Evolutionary conservation across 495 filamentous ascomycete species (phyloP).

Genomic region (Bryoglossum gracile): DNA sequence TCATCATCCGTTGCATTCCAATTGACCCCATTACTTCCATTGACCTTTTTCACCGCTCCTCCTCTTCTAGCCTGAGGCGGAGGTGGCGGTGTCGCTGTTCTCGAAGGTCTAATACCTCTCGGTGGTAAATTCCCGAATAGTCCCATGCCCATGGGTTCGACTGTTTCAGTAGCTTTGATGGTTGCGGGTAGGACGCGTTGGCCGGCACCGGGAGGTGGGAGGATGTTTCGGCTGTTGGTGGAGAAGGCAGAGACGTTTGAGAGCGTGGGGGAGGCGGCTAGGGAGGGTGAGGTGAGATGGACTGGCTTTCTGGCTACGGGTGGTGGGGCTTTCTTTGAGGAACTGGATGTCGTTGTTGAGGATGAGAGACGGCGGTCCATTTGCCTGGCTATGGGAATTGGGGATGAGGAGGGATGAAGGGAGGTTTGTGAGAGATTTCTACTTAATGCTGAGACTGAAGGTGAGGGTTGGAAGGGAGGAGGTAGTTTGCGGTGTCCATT

Average conservation of each 20-base stretch:
- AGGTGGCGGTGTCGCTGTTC: conserved; percentile 3
- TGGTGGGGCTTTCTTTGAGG: conserved; percentile 39
- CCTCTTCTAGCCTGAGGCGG: conserved; percentile 15
- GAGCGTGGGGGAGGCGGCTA: conserved; percentile 12
- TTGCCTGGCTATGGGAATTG: conserved; percentile 23
- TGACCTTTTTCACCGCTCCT: not conserved
- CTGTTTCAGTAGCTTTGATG: too few species aligned
- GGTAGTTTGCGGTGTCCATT: conserved; percentile 42
- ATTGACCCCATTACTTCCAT: not conserved
- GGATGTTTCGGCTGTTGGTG: conserved; percentile 1
- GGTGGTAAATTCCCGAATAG: not conserved
- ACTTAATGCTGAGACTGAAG: conserved; percentile 8
- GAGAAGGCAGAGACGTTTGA: conserved; percentile 3
- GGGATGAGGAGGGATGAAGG: conserved; percentile 7
- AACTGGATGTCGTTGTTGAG: conserved; percentile 26
- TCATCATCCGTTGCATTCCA: conserved; percentile 12
- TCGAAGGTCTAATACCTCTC: conserved; percentile 2
- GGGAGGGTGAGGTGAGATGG: conserved; percentile 33
- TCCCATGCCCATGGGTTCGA: not conserved
- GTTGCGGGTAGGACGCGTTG: conserved; percentile 14
- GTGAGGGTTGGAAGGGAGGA: conserved; percentile 44
- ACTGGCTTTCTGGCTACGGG: conserved; percentile 48
- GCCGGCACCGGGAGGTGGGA: not conserved
- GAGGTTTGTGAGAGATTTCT: conserved; percentile 19
- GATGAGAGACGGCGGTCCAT: conserved; percentile 12